Base-by-base conservation (phyloP, 2,329 filamentous ascomycete species). In the Alternaria metachromatica region DNA sequence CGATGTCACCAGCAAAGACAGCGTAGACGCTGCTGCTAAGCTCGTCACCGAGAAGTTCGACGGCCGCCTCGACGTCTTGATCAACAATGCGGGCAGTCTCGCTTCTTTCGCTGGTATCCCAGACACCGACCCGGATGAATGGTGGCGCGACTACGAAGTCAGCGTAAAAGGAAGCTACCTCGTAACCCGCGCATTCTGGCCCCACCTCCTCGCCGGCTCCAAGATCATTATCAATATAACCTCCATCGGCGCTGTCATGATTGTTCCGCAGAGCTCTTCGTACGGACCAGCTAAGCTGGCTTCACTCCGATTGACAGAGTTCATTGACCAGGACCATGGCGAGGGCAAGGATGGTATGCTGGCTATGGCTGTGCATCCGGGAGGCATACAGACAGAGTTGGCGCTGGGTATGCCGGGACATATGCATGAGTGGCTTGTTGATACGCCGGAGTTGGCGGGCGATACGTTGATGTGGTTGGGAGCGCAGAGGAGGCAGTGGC, bases 221-320 rank as follows among this genome's bases (percentile, higher is more conserved):
- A 68, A 65, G 11, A 61, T 65, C 11, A 76, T 88, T 25, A 75
- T 87, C 63, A 84, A 83, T 55, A 72, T 87, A 23, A 78, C 76
- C 3, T 84, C 82, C 33, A 78, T 84, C 0, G 85, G 81, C 78
- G 82, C 4, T 68, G 72, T 63, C 4, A 41, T 48, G n/a, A 18
- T 56, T 3, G 5, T 48, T 1, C 56, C 56, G 3, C 53, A 63
- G 7, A 49, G 51, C 4, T 59, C 63, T 1, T 77, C 78, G 5
- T 88, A 88, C 64, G 80, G 82, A 58, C 78, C 78, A 0, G 80
- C 77, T 20, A 88, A 88, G 68, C 76, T 87, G 25, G 86, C 85
- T 4, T 64, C 86, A 13, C 67, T 83, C 10, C 79, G 85, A 6
- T 79, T 88, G 25, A 84, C 82, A 0, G 86, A 88, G 68, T 83